phyloP scores from a whole-genome alignment of 805 yeast genomes.

The Starmerella scarabaei region DNA sequence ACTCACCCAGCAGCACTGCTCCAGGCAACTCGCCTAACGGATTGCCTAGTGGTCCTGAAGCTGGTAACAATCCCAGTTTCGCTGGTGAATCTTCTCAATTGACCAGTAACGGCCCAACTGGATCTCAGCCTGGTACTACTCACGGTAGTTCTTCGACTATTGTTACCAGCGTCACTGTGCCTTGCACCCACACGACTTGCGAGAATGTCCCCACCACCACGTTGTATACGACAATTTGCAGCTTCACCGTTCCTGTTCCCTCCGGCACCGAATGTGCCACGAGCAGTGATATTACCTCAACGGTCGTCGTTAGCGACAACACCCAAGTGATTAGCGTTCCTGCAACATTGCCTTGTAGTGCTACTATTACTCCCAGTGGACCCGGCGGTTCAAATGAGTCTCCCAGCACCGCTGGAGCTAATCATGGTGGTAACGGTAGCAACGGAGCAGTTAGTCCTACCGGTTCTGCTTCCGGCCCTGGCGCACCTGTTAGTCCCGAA shows the following conservation, averaged over 20 bases:
- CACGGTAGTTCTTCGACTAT: not conserved
- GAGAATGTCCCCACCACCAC: conserved; percentile 1
- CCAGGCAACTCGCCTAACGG: too few species aligned
- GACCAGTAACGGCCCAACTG: too few species aligned
- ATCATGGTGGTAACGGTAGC: not conserved
- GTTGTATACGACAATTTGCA: conserved; percentile 8
- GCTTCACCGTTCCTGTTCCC: conserved; percentile 3
- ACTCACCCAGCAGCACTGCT: too few species aligned
- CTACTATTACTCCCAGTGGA: not conserved
- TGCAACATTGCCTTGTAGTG: conserved; percentile 1
- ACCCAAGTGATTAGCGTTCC: not conserved
- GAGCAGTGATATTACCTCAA: not conserved
- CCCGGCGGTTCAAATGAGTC: not conserved
- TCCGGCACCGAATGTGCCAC: conserved; percentile 1
- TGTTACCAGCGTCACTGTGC: not conserved
- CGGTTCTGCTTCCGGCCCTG: not conserved
- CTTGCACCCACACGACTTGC: conserved; percentile 13
- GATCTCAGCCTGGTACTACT: too few species aligned
- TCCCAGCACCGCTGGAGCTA: not conserved
- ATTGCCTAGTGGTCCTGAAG: too few species aligned
- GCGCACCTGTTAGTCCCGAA: not conserved
- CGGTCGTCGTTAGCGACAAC: conserved; percentile 1
- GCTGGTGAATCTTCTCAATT: too few species aligned
- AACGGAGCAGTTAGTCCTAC: not conserved
- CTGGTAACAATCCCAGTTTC: too few species aligned